A percentile compares a stretch with the other conserved stretches of the same genome.
phyloP scores from a whole-genome alignment of 495 filamentous ascomycete genomes.

The Amorphotheca resinae region DNA sequence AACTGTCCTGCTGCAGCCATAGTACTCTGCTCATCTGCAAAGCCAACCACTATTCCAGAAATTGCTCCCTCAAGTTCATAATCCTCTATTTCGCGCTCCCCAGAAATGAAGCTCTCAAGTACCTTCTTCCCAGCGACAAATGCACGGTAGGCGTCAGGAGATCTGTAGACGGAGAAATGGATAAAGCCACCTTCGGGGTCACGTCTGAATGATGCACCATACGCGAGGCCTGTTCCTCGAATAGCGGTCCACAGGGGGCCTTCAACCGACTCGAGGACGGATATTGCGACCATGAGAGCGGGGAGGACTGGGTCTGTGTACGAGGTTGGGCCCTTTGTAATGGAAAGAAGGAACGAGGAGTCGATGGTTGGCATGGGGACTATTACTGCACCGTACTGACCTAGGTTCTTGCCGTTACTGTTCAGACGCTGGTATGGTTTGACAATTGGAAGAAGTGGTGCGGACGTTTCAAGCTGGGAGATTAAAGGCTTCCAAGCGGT shows the following conservation, averaged over 20 bases:
- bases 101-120: constrained; percentile 54
- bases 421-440: constrained; percentile 48
- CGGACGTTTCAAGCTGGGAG: constrained; percentile 5
- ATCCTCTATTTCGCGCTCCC: constrained; percentile 54
- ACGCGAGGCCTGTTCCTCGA: constrained; percentile 84
- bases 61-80: constrained; percentile 81
- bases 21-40: constrained; percentile 78
- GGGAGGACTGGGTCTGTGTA: constrained; percentile 69
- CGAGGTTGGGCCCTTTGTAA: constrained; percentile 57
- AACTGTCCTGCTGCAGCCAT: constrained; percentile 66
- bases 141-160: constrained; percentile 79
- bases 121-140: constrained; percentile 65
- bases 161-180: constrained; percentile 73
- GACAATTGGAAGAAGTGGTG: constrained; percentile 27
- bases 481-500: constrained; percentile 65
- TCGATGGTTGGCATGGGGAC: constrained; percentile 89
- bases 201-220: constrained; percentile 64
- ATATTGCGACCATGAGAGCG: constrained; percentile 69
- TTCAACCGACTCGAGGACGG: constrained; percentile 88
- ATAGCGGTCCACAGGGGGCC: constrained; percentile 89
- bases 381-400: constrained; percentile 57
- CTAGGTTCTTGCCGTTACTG: constrained; percentile 56
- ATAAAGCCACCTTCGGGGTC: constrained; percentile 69
- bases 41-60: constrained; percentile 68
- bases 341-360: constrained; percentile 74